phyloP scores from a whole-genome alignment of 495 filamentous ascomycete genomes.

The Daldinia vernicosa region DNA sequence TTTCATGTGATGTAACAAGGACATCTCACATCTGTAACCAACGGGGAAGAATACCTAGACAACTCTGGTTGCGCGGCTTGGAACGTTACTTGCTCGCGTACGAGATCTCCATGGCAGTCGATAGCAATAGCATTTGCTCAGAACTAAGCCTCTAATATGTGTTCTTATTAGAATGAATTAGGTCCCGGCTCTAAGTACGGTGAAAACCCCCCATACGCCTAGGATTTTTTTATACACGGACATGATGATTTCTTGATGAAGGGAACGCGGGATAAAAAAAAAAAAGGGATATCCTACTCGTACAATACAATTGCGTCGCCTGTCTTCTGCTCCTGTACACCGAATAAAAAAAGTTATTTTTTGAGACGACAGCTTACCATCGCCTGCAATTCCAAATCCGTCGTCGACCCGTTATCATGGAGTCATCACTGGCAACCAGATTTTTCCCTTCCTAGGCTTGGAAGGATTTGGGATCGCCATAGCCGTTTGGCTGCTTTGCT shows the following conservation, averaged over 20 bases:
- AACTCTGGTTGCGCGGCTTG: slow-evolving; percentile 7
- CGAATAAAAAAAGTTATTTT: slow-evolving; percentile 16
- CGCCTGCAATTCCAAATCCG: slow-evolving; percentile 38
- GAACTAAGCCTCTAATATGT: slow-evolving; percentile 29
- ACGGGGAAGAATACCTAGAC: background rate
- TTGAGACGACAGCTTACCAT: slow-evolving; percentile 39
- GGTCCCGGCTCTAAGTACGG: slow-evolving; percentile 29
- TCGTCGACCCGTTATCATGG: slow-evolving; percentile 45
- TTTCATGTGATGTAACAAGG: too few species aligned
- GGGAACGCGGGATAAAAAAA: background rate
- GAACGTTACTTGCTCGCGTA: slow-evolving; percentile 31
- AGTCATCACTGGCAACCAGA: slow-evolving; percentile 40
- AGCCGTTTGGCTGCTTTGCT: slow-evolving; percentile 33
- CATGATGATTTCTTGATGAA: slow-evolving; percentile 23
- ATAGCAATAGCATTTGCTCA: background rate
- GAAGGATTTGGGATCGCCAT: slow-evolving; percentile 28
- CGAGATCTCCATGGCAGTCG: background rate
- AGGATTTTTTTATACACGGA: slow-evolving; percentile 30
- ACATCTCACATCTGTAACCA: too few species aligned
- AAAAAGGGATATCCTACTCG: slow-evolving; percentile 47
- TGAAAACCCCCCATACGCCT: slow-evolving; percentile 15
- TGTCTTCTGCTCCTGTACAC: slow-evolving; percentile 40
- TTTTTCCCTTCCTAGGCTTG: slow-evolving; percentile 25
- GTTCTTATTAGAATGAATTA: slow-evolving; percentile 41
- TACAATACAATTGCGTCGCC: slow-evolving; percentile 36